Evolutionary conservation across 305 asterid genomes (phyloP).

Genomic region (Fraxinus xanthoxyloides): DNA sequence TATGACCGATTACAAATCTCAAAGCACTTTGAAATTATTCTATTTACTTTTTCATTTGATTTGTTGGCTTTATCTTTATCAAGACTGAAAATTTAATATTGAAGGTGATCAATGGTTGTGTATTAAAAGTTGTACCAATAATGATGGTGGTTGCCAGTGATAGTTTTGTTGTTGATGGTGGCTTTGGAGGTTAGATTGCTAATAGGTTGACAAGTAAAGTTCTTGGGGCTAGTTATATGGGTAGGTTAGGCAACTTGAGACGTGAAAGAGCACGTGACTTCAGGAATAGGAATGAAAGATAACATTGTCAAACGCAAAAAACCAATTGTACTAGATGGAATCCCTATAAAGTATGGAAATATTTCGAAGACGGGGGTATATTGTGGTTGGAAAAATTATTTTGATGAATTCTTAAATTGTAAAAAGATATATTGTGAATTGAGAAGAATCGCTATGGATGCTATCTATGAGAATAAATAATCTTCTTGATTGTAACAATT

Average conservation of each 20-base stretch:
- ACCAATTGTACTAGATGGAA: background rate
- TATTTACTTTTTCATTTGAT: background rate
- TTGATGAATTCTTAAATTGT: background rate
- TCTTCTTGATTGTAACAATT: background rate
- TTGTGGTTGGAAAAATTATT: background rate
- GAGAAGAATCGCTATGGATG: background rate
- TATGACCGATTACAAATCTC: background rate
- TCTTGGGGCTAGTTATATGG: background rate
- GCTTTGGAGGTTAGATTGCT: background rate
- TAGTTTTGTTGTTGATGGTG: background rate
- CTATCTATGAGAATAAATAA: background rate
- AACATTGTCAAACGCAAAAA: background rate
- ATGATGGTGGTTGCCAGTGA: background rate
- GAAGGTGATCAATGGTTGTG: background rate
- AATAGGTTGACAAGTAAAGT: background rate
- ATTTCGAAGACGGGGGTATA: background rate
- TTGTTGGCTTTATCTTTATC: background rate
- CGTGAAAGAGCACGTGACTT: background rate
- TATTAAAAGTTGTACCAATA: background rate
- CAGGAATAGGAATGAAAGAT: background rate
- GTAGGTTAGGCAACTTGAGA: background rate
- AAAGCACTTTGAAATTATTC: background rate
- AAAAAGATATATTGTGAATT: background rate
- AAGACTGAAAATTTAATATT: background rate
- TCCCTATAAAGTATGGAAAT: background rate